Percentiles rank a stretch among this genome's conserved stretches.
Conservation (phyloP, 768 basidiomycete genomes). For the Inosperma sp. region DNA sequence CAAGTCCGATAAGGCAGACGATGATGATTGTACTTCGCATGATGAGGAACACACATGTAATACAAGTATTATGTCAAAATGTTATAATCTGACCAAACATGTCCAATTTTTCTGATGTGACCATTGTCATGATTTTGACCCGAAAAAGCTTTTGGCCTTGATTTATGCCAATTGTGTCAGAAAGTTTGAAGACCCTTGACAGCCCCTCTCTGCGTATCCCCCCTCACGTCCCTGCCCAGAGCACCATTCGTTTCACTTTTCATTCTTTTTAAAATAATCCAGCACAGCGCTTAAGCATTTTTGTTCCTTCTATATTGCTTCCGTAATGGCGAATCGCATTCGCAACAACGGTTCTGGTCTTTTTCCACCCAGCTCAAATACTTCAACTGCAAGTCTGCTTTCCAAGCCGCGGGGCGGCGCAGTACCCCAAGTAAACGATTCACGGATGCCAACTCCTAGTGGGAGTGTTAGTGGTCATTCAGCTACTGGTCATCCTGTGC, state of each 20-base stretch:
- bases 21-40: no score
- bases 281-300: neutral
- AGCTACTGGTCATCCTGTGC: constrained; percentile 16
- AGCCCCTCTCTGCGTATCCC: no score
- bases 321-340: constrained; percentile 4
- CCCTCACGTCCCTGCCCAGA: neutral
- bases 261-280: neutral
- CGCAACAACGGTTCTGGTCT: constrained; percentile 6
- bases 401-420: constrained; percentile 7
- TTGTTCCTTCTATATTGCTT: neutral
- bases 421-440: constrained; percentile 7
- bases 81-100: no score
- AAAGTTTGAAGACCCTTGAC: no score
- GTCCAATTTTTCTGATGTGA: no score
- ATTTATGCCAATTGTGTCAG: no score
- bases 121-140: no score
- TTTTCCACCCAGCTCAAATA: constrained; percentile 6
- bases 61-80: no score
- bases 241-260: constrained; percentile 5
- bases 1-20: no score
- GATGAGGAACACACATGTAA: no score
- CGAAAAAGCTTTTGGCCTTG: no score
- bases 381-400: constrained; percentile 5
- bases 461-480: neutral
- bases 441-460: constrained; percentile 7